Evolutionary conservation across 1,284 basidiomycete species (phyloP), one percentile per base, ranked within the genome.

Genomic region (Entoloma clypeatum): DNA sequence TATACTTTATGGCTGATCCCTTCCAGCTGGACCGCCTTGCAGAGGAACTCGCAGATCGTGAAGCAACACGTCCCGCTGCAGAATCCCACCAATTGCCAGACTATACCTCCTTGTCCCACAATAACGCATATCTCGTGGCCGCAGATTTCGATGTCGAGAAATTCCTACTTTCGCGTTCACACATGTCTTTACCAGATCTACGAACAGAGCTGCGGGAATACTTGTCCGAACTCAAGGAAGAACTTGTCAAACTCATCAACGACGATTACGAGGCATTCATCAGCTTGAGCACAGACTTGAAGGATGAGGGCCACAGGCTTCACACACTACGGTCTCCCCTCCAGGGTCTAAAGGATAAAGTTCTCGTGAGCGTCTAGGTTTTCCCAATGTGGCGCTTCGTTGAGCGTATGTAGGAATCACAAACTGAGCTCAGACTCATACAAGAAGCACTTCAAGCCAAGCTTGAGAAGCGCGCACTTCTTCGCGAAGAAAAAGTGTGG

Each of bases 241-340:
- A 96, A 60, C 77, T 99, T 21, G 91, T 97, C 21, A 83, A 82
- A 57, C 80, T 98, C 58, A 97, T 99, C 63, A 97, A 99, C 61
- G 86, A 93, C 56, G 94, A 98, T 65, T 98, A 98, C 62, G 92
- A 93, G 61, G 93, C 93, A 31, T 98, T 98, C 62, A 96, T 99
- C 51, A 92, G 88, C 52, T 72, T 99, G 17, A 94, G 93, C 50
- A 93, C 88, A 2, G 90, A 93, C 52, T 61, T 96, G 49, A 74
- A 81, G 46, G 90, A 86, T 22, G 92, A 96, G 62, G 89, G 88
- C 2, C 70, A 71, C 33, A 72, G 88, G 47, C 60, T 94, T 53
- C 73, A 77, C 48, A 68, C 74, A 39, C 61, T 95, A 40, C 77
- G 81, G 54, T 60, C 61, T 24, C 92, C 92, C 2, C 58, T 95